Evolutionary conservation across 1,139 yeast species (phyloP).

Genomic region (Blastobotrys petasosporus): DNA sequence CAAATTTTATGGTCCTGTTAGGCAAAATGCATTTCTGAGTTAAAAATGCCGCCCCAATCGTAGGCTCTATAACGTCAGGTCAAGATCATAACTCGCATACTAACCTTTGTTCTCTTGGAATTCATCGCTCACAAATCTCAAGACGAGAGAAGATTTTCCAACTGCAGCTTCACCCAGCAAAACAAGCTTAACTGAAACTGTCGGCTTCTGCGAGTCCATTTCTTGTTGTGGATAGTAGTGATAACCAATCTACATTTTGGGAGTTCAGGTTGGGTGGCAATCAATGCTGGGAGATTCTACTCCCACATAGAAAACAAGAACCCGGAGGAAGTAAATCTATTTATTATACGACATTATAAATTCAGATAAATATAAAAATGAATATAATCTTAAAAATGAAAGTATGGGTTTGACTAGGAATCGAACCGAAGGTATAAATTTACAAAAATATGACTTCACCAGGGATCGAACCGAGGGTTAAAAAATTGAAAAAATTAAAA

Average conservation of each 20-base stretch:
- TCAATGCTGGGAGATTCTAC: not conserved
- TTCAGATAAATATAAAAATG: not conserved
- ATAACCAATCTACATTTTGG: not conserved
- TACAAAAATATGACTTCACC: not conserved
- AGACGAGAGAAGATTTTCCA: slow-evolving; percentile 88
- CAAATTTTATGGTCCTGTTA: slow-evolving; percentile 86
- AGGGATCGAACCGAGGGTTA: not conserved
- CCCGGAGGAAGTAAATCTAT: not conserved
- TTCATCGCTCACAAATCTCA: slow-evolving; percentile 90
- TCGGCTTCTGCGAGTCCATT: slow-evolving; percentile 25
- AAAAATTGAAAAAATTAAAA: not conserved
- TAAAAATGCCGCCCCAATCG: slow-evolving; percentile 95
- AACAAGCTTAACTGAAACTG: slow-evolving; percentile 82
- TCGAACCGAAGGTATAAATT: not conserved
- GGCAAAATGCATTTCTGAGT: slow-evolving; percentile 93
- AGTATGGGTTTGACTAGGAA: not conserved
- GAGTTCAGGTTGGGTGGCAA: not conserved
- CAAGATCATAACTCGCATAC: slow-evolving; percentile 13
- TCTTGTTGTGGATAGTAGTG: not conserved
- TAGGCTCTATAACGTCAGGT: slow-evolving; percentile 55
- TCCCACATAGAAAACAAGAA: not conserved
- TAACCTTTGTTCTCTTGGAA: slow-evolving; percentile 84
- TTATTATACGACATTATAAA: not conserved
- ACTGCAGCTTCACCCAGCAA: slow-evolving; percentile 97
- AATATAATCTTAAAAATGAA: not conserved